These are phyloP conservation scores for Waltiozyma solani DNA, from an alignment of 1,139 yeast genomes.

Conservation along the genomic window DNA sequence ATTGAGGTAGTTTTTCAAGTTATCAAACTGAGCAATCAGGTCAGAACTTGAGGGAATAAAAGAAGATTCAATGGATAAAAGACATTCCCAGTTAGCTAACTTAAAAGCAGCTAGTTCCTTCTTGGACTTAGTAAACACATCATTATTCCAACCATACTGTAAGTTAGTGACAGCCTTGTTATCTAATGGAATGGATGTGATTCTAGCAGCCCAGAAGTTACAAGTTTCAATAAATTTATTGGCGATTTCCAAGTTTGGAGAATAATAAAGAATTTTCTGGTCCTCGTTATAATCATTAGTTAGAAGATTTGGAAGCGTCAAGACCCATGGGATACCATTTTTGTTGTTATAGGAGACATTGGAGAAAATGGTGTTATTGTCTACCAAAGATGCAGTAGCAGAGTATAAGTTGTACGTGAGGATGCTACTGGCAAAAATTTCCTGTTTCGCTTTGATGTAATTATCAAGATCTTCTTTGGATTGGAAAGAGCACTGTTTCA, in stretches of 20 bases:
- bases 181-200: slow-evolving; percentile 61
- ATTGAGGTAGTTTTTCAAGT: slow-evolving; percentile 22
- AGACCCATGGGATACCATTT: slow-evolving; percentile 16
- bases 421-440: slow-evolving; percentile 21
- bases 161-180: slow-evolving; percentile 55
- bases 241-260: slow-evolving; percentile 65
- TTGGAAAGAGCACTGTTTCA: slow-evolving; percentile 40
- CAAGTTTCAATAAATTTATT: slow-evolving; percentile 65
- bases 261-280: slow-evolving; percentile 15
- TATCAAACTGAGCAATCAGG: slow-evolving; percentile 23
- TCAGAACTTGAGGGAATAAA: slow-evolving; percentile 18
- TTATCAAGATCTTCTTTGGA: slow-evolving; percentile 27
- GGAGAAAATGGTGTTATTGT: slow-evolving; percentile 11
- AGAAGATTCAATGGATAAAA: slow-evolving; percentile 25
- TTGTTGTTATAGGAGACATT: slow-evolving; percentile 11
- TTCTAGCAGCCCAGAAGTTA: slow-evolving; percentile 86
- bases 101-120: slow-evolving; percentile 3
- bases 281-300: slow-evolving; percentile 13
- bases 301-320: slow-evolving; percentile 15
- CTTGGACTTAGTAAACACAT: slow-evolving; percentile 9
- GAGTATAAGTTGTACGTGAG: slow-evolving; percentile 24
- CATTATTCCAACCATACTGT: slow-evolving; percentile 72
- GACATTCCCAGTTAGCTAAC: slow-evolving; percentile 30
- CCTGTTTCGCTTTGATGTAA: slow-evolving; percentile 24
- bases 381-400: slow-evolving; percentile 14